These are phyloP conservation scores for Fagus sylvatica DNA, from an alignment of 306 rosid species.

Conservation along the genomic window DNA sequence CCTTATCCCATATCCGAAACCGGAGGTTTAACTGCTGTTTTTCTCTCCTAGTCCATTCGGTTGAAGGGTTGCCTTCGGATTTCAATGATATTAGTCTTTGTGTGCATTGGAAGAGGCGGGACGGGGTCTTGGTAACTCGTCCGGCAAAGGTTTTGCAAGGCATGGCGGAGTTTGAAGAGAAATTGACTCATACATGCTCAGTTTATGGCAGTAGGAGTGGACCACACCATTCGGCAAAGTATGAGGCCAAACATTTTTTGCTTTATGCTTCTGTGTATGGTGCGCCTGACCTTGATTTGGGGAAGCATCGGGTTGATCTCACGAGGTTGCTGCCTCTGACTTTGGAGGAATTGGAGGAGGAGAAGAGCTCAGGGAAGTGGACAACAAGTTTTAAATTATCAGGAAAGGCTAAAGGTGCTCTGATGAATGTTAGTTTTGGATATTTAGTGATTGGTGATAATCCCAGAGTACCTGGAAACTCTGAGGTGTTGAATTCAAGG, in stretches of 20 bases:
- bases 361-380: constrained; percentile 78
- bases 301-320: constrained; percentile 85
- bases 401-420: constrained; percentile 76
- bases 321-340: constrained; percentile 87
- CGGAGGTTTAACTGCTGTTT: constrained; percentile 76
- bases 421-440: constrained; percentile 86
- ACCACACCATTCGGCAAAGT: constrained; percentile 77
- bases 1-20: constrained; percentile 58
- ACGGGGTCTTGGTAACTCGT: constrained; percentile 57
- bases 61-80: constrained; percentile 63
- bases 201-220: constrained; percentile 80
- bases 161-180: constrained; percentile 61
- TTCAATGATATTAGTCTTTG: constrained; percentile 52
- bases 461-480: constrained; percentile 28
- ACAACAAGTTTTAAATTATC: constrained; percentile 72
- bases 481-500: constrained; percentile 35
- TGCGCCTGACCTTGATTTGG: constrained; percentile 69
- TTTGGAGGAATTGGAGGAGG: constrained; percentile 84
- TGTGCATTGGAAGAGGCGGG: constrained; percentile 86
- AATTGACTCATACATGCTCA: constrained; percentile 59
- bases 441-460: constrained; percentile 61
- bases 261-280: constrained; percentile 66
- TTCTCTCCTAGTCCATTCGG: constrained; percentile 70
- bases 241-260: constrained; percentile 78
- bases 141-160: constrained; percentile 68